Percentiles rank a stretch among this genome's conserved stretches.
Conservation (phyloP, 2,329 filamentous ascomycete species). For the Neofusicoccum cordaticola region DNA sequence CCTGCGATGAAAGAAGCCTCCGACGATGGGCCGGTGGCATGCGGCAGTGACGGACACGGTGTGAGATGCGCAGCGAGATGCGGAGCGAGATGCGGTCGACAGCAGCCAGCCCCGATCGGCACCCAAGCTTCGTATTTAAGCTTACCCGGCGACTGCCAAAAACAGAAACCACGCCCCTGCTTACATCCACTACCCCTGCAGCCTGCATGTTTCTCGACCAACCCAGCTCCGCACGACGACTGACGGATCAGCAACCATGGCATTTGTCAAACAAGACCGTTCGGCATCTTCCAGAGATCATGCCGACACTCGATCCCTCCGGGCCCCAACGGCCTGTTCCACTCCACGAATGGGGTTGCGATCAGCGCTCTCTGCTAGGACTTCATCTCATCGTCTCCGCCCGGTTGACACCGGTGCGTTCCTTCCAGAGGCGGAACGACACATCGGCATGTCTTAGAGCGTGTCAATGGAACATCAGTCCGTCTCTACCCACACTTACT, state of each 20-base stretch:
- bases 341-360: background rate
- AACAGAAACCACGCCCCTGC: background rate
- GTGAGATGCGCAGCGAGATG: no score
- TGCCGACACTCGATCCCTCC: background rate
- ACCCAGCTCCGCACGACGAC: background rate
- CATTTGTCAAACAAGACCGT: background rate
- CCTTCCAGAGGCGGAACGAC: no score
- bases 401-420: no score
- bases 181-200: constrained; percentile 3
- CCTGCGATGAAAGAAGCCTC: no score
- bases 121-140: constrained; percentile 1
- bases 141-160: background rate
- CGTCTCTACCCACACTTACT: no score
- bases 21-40: no score
- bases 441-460: no score
- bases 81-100: no score
- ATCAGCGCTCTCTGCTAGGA: background rate
- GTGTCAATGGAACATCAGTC: no score
- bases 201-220: background rate
- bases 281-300: background rate
- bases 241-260: background rate
- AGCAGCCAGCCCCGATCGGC: background rate
- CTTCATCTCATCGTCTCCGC: background rate
- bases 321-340: background rate
- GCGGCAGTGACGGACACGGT: no score